Evolutionary conservation across 75 land plant species (phyloP), one percentile per base, ranked within the genome.

Genomic region (Gnetum montanum): DNA sequence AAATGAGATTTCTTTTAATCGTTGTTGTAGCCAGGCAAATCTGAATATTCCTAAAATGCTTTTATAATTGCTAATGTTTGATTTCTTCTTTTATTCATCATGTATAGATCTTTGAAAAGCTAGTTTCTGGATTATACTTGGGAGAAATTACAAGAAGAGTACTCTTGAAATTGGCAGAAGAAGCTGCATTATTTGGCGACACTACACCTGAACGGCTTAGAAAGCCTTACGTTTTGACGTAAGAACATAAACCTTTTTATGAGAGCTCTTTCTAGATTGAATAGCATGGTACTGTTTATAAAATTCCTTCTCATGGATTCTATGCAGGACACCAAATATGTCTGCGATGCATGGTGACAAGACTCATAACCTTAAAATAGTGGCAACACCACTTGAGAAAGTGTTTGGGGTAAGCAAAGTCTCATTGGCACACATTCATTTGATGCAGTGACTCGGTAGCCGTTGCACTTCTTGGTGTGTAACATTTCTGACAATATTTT

Each of bases 321-420:
- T 41, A 34, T 70, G 35, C 63, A 84, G 93, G 35, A 88, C 93
- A 19, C 90, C 90, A 0, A 71, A 85, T 62, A 53, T 88, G 16
- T 88, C 82, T 61, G 61, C 81, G 12, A 84, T 88, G 79, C 89
- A 88, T 57, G 71, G 74, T 50, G 93, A 88, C 61, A 61, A 38
- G 7, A 66, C 90, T 16, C 13, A 43, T 0, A 68, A 77, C 58
- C 49, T 84, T 19, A 51, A 63, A 45, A 61, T 46, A 20, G 79
- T 88, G 43, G 76, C 52, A 37, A 37, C 24, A 15, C 72, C 75
- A 20, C 57, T 85, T 22, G 43, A 46, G 59, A 53, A 69, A 26
- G 56, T 54, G 5, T 43, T 66, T 35, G 84, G 81, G 69, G 84
- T 80, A 73, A 62, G 49, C 58, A 30, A 6, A 60, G 36, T 22